Base-by-base conservation (phyloP, 2,329 filamentous ascomycete species). In the Ramularia collo-cygni region DNA sequence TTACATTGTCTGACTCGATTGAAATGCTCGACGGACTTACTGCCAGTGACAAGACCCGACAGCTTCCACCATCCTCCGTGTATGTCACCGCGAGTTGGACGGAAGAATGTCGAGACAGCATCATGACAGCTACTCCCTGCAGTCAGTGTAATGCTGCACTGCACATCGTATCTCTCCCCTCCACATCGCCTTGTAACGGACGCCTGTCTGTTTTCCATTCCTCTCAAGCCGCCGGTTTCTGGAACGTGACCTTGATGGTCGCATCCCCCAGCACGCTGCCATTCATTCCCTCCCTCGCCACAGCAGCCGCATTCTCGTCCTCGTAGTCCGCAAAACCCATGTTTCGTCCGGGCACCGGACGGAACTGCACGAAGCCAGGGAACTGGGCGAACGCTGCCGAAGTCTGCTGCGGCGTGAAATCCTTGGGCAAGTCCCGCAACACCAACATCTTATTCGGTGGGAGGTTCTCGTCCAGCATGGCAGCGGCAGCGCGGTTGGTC, bases 281-380 rank as follows among this genome's bases (percentile, higher is more conserved):
- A 9, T 85, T 83, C 21, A 87, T 94, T 49, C 83, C 87, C 71
- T 96, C 90, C 73, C 95, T 96, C 13, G 92, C 92, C 39, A 80
- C 82, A 56, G 95, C 95, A 18, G 92, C 89, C 29, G 86, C 88
- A 34, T 81, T 75, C 67, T 96, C 88, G 51, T 78, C 81, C 57
- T 95, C 87, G 67, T 96, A 98, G 65, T 98, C 92, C 44, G 95
- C 87, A 63, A 98, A 98, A 1, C 88, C 92, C 63, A 98, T 89
- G 3, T 87, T 87, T 37, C 90, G 74, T 19, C 87, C 85, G 4
- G 90, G 89, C 32, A 96, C 90, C 60, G 87, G 66, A 57, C 92
- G 79, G 32, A 95, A 85, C 69, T 98, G 92, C 60, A 83, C 83
- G 71, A 98, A 95, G 17, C 90, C 90, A 48, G 94, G 85, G 68